Conservation (phyloP, 1,284 basidiomycete species). For the Cystobasidium sp. region DNA sequence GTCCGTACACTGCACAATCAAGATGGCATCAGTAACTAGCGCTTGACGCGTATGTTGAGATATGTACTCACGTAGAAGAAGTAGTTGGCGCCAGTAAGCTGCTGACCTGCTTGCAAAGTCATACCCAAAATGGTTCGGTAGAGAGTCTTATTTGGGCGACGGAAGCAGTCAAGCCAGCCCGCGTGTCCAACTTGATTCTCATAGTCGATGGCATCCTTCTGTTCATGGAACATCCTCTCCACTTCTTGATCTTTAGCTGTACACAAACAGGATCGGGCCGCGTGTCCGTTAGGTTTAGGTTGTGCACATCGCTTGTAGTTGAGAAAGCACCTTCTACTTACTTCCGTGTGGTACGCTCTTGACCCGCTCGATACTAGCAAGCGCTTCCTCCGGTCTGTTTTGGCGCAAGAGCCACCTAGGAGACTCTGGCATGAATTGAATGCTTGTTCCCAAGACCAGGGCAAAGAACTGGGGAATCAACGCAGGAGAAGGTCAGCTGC, state of each 20-base stretch:
- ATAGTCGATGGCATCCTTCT: slow-evolving; percentile 53
- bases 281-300: not conserved
- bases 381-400: slow-evolving; percentile 64
- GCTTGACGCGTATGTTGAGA: not conserved
- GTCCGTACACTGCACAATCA: not conserved
- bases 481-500: not conserved
- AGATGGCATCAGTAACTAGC: not conserved
- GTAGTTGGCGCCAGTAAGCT: slow-evolving; percentile 69
- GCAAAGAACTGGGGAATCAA: slow-evolving; percentile 62
- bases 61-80: slow-evolving; percentile 52
- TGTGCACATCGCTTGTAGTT: slow-evolving; percentile 52
- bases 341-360: slow-evolving; percentile 61
- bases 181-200: slow-evolving; percentile 50
- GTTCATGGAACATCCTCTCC: slow-evolving; percentile 57
- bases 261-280: not conserved
- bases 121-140: slow-evolving; percentile 71
- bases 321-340: slow-evolving; percentile 51
- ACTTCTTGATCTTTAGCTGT: slow-evolving; percentile 59
- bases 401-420: slow-evolving; percentile 69
- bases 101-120: slow-evolving; percentile 72
- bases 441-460: slow-evolving; percentile 68
- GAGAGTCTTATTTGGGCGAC: slow-evolving; percentile 62
- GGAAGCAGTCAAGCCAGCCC: slow-evolving; percentile 69
- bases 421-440: slow-evolving; percentile 75
- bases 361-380: slow-evolving; percentile 63